Evolutionary conservation across 805 yeast genomes (phyloP).

Genomic region (Candida odintsovae): DNA sequence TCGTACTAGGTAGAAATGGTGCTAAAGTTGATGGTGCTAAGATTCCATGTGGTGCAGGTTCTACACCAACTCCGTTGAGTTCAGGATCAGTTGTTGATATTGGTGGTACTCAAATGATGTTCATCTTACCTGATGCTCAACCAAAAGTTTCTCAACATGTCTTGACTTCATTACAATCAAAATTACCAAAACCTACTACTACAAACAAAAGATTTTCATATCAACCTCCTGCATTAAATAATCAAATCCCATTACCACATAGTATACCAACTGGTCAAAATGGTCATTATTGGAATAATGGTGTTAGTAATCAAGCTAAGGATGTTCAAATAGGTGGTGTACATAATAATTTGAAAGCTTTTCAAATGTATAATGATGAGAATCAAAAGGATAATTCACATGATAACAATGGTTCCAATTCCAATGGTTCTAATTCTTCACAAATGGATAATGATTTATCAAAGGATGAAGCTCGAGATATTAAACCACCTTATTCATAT

Average conservation of each 20-base stretch:
- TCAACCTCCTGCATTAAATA: conserved; percentile 6
- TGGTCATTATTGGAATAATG: conserved; percentile 6
- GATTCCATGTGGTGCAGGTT: conserved; percentile 37
- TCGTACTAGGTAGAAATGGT: conserved; percentile 86
- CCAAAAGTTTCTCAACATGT: conserved; percentile 51
- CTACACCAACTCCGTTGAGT: conserved; percentile 49
- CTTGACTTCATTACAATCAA: conserved; percentile 29
- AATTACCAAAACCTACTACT: conserved; percentile 25
- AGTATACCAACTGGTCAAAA: background rate
- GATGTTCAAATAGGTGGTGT: conserved; percentile 2
- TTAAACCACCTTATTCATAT: conserved; percentile 94
- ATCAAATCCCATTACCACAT: background rate
- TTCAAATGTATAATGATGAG: conserved; percentile 44
- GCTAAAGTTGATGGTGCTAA: conserved; percentile 74
- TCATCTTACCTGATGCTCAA: conserved; percentile 85
- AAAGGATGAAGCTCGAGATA: conserved; percentile 85
- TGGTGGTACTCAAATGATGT: conserved; percentile 99
- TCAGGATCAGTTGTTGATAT: conserved; percentile 92
- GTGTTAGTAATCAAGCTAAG: background rate
- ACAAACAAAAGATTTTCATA: conserved; percentile 16
- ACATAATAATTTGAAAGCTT: conserved; percentile 32
- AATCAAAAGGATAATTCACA: conserved; percentile 11
- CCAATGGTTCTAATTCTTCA: background rate
- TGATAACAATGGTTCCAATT: background rate
- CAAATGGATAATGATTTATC: conserved; percentile 52